Percentiles rank a stretch among this genome's conserved stretches.
These are phyloP conservation scores for Huiozyma naganishii DNA, from an alignment of 805 yeast species.

Conservation along the genomic window DNA sequence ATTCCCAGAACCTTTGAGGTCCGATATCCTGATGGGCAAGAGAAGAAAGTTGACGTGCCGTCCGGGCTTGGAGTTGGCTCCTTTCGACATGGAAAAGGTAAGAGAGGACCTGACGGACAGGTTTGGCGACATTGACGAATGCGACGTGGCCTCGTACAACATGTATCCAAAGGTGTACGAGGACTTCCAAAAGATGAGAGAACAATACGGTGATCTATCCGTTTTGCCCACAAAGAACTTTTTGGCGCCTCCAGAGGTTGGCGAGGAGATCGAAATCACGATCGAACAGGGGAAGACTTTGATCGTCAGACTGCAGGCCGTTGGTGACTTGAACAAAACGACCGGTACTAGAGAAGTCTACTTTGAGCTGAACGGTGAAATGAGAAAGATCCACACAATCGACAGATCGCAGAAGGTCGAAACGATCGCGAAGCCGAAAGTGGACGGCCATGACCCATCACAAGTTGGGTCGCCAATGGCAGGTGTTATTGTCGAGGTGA, in stretches of 20 bases:
- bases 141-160: conserved; percentile 88
- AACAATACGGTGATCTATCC: conserved; percentile 80
- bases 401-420: conserved; percentile 84
- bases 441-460: conserved; percentile 77
- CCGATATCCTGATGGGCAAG: conserved; percentile 82
- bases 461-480: conserved; percentile 99
- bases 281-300: conserved; percentile 92
- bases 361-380: conserved; percentile 96
- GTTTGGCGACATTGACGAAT: conserved; percentile 72
- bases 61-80: conserved; percentile 86
- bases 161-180: conserved; percentile 98
- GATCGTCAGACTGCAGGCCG: conserved; percentile 82
- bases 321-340: conserved; percentile 75
- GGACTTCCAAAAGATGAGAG: conserved; percentile 61
- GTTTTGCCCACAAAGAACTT: conserved; percentile 88
- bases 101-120: conserved; percentile 64
- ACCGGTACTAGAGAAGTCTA: conserved; percentile 93
- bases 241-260: conserved; percentile 76
- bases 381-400: conserved; percentile 86
- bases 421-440: conserved; percentile 79
- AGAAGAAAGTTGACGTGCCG: conserved; percentile 80
- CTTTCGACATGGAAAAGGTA: conserved; percentile 66
- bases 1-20: conserved; percentile 97
- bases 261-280: conserved; percentile 80
- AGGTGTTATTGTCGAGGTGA: conserved; percentile 92